A percentile compares a stretch with the other conserved stretches of the same genome.
These are phyloP conservation scores for Lachnellula hyalina DNA, from an alignment of 2,329 filamentous ascomycete genomes.

Conservation along the genomic window DNA sequence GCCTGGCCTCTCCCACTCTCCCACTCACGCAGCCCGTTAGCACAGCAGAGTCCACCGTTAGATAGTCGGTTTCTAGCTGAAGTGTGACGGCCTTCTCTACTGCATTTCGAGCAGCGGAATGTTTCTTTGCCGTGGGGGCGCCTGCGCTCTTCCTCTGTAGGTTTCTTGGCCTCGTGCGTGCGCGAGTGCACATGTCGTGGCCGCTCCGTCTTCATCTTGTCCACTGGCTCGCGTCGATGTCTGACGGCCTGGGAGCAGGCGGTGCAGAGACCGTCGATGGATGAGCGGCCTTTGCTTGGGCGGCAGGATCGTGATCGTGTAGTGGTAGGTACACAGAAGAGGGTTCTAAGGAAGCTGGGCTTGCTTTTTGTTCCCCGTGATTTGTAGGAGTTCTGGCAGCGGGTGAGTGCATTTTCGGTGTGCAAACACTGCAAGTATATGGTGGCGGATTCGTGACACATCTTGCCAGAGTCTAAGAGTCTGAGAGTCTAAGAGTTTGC, in stretches of 20 bases:
- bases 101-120: conserved; percentile 7
- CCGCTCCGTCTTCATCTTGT: background rate
- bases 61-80: background rate
- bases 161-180: background rate
- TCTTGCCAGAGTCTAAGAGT: background rate
- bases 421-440: background rate
- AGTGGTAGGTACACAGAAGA: background rate
- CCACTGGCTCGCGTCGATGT: too few species aligned
- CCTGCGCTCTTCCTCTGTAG: background rate
- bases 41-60: conserved; percentile 17
- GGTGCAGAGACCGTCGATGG: too few species aligned
- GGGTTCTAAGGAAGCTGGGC: background rate
- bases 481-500: background rate
- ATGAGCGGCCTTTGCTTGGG: background rate
- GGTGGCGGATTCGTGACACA: background rate
- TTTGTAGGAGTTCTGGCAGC: background rate
- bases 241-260: too few species aligned
- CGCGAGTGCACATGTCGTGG: background rate
- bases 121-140: background rate
- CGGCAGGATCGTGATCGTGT: background rate
- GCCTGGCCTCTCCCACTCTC: background rate
- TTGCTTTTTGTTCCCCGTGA: background rate
- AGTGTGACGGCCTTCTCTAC: background rate
- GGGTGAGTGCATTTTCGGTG: background rate
- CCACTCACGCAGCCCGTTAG: conserved; percentile 9